These are phyloP conservation scores for Diplodia corticola DNA, from an alignment of 2,329 filamentous ascomycete species.

Conservation along the genomic window DNA sequence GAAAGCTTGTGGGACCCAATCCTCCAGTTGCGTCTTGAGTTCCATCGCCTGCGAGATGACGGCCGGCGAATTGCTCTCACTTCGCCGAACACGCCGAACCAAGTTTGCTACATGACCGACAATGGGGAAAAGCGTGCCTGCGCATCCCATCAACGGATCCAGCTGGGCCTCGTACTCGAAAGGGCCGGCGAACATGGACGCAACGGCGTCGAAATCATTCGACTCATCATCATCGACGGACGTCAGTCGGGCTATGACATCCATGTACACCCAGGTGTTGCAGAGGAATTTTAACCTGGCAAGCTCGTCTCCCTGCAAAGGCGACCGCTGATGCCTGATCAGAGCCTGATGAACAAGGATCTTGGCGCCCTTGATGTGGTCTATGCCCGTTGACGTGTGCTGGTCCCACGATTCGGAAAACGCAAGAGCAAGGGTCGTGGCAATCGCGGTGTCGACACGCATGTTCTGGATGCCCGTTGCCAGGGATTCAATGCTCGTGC, in stretches of 20 bases:
- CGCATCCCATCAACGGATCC: conserved; percentile 72
- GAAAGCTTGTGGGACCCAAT: conserved; percentile 60
- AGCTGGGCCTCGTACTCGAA: conserved; percentile 53
- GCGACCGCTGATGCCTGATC: conserved; percentile 45
- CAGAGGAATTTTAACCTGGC: conserved; percentile 65
- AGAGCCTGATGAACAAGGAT: conserved; percentile 63
- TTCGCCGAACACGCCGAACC: conserved; percentile 61
- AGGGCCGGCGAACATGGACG: conserved; percentile 39
- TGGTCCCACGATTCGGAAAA: conserved; percentile 73
- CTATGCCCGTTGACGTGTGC: conserved; percentile 67
- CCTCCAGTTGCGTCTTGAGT: conserved; percentile 60
- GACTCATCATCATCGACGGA: conserved; percentile 60
- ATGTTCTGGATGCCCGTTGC: conserved; percentile 63
- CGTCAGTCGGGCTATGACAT: conserved; percentile 68
- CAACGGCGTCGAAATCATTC: conserved; percentile 50
- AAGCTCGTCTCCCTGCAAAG: conserved; percentile 46
- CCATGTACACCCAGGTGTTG: conserved; percentile 73
- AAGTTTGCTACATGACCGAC: conserved; percentile 67
- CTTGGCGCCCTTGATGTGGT: conserved; percentile 68
- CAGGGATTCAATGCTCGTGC: conserved; percentile 61
- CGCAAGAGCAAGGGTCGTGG: conserved; percentile 67
- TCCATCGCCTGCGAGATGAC: conserved; percentile 64
- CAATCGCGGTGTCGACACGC: conserved; percentile 64
- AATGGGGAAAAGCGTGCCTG: conserved; percentile 65
- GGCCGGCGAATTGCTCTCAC: conserved; percentile 58